Evolutionary conservation across 192 early-diverging fungal genomes (phyloP).

Genomic region (Oehlia diaphana): DNA sequence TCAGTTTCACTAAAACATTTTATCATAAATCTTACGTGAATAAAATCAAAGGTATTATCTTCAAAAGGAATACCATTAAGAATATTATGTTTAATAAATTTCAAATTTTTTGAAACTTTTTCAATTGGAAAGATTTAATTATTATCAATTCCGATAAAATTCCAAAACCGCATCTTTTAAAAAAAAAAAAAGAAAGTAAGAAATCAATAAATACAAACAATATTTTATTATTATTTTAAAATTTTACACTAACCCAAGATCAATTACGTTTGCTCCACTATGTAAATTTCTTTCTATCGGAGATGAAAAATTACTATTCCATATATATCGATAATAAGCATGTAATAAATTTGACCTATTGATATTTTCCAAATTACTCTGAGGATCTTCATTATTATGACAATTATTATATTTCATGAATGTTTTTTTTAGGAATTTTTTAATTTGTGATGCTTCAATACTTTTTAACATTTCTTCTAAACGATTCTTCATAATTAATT

Average conservation of each 20-base stretch:
- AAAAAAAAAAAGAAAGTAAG: background rate
- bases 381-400: too few relatives aligned
- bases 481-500: background rate
- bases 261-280: background rate
- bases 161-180: background rate
- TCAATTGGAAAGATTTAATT: background rate
- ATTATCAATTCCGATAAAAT: background rate
- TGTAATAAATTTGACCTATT: background rate
- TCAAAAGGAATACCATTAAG: background rate
- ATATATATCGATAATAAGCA: background rate
- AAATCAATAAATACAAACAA: background rate
- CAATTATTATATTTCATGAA: background rate
- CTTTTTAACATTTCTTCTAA: background rate
- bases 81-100: background rate
- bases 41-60: slow-evolving; percentile 12
- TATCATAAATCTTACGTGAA: background rate
- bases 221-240: background rate
- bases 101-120: background rate
- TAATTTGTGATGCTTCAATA: background rate
- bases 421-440: background rate
- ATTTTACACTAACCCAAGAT: background rate
- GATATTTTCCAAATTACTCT: background rate
- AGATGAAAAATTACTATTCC: background rate
- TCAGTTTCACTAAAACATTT: background rate
- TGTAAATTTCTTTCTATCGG: background rate